Percentiles rank a stretch among this genome's conserved stretches.
phyloP scores from a whole-genome alignment of 176 grass and related monocot genomes.

The Carex scoparia region DNA sequence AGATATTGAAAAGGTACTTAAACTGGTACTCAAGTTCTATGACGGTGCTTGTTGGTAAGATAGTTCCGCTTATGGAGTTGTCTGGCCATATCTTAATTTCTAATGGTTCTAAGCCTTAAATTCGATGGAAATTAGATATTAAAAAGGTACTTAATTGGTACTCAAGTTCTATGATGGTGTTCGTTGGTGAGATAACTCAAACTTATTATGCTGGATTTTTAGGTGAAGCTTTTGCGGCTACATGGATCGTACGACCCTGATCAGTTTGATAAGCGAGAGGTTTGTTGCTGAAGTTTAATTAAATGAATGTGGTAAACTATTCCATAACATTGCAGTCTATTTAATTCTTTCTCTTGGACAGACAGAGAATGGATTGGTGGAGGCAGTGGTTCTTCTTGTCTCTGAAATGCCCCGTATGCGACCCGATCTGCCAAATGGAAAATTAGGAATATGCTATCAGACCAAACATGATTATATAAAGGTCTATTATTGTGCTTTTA shows the following conservation, averaged over 20 bases:
- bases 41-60: constrained; percentile 17
- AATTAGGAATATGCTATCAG: constrained; percentile 75
- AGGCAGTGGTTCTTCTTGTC: constrained; percentile 87
- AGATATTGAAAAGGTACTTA: constrained; percentile 16
- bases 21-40: constrained; percentile 19
- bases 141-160: neutral
- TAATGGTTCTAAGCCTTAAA: neutral
- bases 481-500: constrained; percentile 36
- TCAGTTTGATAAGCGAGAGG: constrained; percentile 92
- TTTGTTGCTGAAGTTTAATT: constrained; percentile 32
- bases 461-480: constrained; percentile 97
- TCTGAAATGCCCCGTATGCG: constrained; percentile 87
- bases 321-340: neutral
- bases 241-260: constrained; percentile 96
- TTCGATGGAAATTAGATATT: constrained; percentile 19
- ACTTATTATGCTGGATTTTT: constrained; percentile 29
- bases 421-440: constrained; percentile 48
- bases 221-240: constrained; percentile 86
- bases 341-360: constrained; percentile 25
- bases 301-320: constrained; percentile 5
- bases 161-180: constrained; percentile 15
- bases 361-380: constrained; percentile 97
- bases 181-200: constrained; percentile 10
- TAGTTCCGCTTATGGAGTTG: neutral
- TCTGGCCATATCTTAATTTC: neutral